Evolutionary conservation across 495 filamentous ascomycete genomes (phyloP).

Genomic region (Lichina pygmaea): DNA sequence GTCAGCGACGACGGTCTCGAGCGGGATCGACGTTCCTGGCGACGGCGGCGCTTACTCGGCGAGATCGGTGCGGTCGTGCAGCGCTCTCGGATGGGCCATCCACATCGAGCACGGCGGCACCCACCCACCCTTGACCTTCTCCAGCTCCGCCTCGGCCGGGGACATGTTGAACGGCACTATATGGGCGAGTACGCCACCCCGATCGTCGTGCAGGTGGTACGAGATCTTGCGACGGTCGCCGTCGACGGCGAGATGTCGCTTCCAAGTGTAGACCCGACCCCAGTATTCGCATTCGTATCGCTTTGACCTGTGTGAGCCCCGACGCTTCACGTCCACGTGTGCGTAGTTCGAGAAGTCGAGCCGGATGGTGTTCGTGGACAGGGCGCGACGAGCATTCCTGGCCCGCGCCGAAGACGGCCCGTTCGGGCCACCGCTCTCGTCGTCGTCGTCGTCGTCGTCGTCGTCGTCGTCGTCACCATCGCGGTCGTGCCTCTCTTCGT

Average conservation of each 20-base stretch:
- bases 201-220: constrained; percentile 49
- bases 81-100: constrained; percentile 46
- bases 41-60: constrained; percentile 51
- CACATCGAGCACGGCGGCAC: constrained; percentile 73
- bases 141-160: constrained; percentile 37
- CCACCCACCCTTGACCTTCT: constrained; percentile 65
- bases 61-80: constrained; percentile 46
- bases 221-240: constrained; percentile 32
- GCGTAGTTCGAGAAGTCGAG: constrained; percentile 97
- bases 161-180: constrained; percentile 62
- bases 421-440: constrained; percentile 4
- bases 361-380: constrained; percentile 37
- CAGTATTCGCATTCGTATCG: constrained; percentile 83
- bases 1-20: neutral
- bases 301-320: constrained; percentile 40
- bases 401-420: constrained; percentile 3
- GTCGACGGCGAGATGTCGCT: constrained; percentile 36
- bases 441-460: constrained; percentile 20
- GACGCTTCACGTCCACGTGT: constrained; percentile 56
- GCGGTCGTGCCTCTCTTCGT: neutral
- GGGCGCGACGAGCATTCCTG: constrained; percentile 10
- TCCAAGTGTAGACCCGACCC: constrained; percentile 70
- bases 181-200: constrained; percentile 40
- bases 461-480: constrained; percentile 3
- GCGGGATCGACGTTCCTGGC: too few species aligned